Percentiles rank a stretch among this genome's conserved stretches.
Conservation (phyloP, 225 moss, liverwort and hornwort species). For the Polytrichum commune region DNA sequence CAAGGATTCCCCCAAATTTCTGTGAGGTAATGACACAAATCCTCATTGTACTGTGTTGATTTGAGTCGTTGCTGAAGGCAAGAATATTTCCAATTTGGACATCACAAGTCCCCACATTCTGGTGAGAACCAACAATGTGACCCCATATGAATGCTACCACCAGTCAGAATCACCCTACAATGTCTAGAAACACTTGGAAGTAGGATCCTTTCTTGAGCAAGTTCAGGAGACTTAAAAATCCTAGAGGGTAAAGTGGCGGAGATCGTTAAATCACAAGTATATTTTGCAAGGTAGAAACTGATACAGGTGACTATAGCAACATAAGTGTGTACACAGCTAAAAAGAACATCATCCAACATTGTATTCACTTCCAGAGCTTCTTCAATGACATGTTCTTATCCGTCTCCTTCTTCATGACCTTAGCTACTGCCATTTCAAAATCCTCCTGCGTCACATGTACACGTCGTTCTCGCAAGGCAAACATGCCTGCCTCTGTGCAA, state of each 20-base stretch:
- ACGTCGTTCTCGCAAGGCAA: slow-evolving; percentile 89
- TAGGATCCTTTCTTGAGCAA: background rate
- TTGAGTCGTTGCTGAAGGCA: background rate
- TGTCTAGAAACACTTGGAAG: slow-evolving; percentile 1
- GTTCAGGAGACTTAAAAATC: background rate
- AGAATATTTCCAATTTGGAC: background rate
- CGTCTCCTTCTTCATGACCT: slow-evolving; percentile 99
- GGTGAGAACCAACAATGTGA: background rate
- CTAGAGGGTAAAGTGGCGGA: background rate
- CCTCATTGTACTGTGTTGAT: background rate
- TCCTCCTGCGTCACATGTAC: slow-evolving; percentile 99
- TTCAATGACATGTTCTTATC: slow-evolving; percentile 99
- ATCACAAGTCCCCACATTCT: background rate
- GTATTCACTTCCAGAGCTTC: slow-evolving; percentile 89
- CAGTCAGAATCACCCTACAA: background rate
- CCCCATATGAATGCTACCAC: background rate
- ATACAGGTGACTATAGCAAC: no score
- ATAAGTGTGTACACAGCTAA: no score
- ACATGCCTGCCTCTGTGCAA: slow-evolving; percentile 99
- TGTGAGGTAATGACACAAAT: background rate
- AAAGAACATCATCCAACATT: no score
- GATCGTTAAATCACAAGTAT: no score
- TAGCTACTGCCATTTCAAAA: slow-evolving; percentile 98
- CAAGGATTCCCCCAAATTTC: no score
- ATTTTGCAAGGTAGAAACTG: no score